A percentile compares a stretch with the other conserved stretches of the same genome.
Evolutionary conservation across 768 basidiomycete species (phyloP).

Genomic region (Mycena venus): DNA sequence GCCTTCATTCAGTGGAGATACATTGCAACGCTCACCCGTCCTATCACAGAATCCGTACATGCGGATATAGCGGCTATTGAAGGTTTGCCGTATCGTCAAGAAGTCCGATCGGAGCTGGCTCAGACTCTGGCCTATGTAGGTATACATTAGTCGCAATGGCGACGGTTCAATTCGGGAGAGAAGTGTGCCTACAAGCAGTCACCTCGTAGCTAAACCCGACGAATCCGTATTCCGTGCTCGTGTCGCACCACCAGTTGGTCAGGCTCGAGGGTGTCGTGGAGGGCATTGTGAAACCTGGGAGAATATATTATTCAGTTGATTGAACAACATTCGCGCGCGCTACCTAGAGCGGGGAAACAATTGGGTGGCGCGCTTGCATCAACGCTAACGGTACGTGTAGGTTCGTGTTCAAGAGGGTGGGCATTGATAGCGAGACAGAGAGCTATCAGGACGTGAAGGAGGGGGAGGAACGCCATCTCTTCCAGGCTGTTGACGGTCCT

Average conservation of each 20-base stretch:
- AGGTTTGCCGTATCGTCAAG: slow-evolving; percentile 67
- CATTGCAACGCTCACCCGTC: slow-evolving; percentile 15
- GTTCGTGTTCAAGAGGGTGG: slow-evolving; percentile 7
- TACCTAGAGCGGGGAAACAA: slow-evolving; percentile 55
- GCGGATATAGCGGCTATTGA: slow-evolving; percentile 78
- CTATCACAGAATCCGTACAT: slow-evolving; percentile 64
- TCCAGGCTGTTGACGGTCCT: background rate
- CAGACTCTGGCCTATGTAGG: slow-evolving; percentile 72
- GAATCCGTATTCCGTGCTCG: slow-evolving; percentile 78
- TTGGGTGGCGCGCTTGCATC: slow-evolving; percentile 40
- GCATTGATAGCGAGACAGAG: background rate
- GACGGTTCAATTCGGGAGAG: background rate
- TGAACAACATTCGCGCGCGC: too few species aligned
- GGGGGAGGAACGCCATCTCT: slow-evolving; percentile 1
- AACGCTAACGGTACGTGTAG: background rate
- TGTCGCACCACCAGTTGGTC: slow-evolving; percentile 75
- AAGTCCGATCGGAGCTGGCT: slow-evolving; percentile 68
- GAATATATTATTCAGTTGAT: background rate
- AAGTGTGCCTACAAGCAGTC: slow-evolving; percentile 63
- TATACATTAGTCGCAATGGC: slow-evolving; percentile 18
- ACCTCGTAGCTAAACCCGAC: slow-evolving; percentile 85
- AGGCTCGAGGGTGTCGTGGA: slow-evolving; percentile 56
- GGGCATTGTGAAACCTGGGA: slow-evolving; percentile 67
- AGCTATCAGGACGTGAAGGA: slow-evolving; percentile 11
- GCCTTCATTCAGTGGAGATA: background rate